Evolutionary conservation across 345 rosid genomes (phyloP), one percentile per base, ranked within the genome.

Genomic region (Euclidium syriacum): DNA sequence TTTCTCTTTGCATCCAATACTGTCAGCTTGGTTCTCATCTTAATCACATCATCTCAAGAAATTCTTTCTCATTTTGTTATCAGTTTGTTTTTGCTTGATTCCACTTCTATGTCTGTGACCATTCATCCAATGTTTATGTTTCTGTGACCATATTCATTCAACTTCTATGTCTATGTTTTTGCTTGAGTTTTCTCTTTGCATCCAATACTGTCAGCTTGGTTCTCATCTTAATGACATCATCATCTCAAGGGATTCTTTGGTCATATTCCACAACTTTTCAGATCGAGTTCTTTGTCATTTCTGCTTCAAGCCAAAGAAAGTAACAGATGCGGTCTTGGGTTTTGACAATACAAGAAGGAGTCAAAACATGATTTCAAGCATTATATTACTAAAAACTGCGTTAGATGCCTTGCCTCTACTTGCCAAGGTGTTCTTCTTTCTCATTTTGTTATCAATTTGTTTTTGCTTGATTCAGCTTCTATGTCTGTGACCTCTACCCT

Each of bases 221-320:
- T 56, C 14, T 24, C 56, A 32, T 36, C 47, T 26, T 67, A 9
- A 30, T 66, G 18, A 46, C n/a, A n/a, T n/a, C 44, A 65, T 62
- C 29, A 22, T 61, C 39, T 62, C 34, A 69, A 43, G 35, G 55
- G 42, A 29, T 66, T 15, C 33, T 26, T n/a, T 60, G 27, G 47
- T 52, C 62, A 36, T 74, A 7, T 14, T 15, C 55, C 56, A 68
- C 64, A 59, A 59, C 62, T 36, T 51, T 64, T 56, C 87, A 92
- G 98, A 92, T 77, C 80, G 95, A 61, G 91, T 92, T 29, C 97
- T 89, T 53, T 92, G 98, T 78, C 90, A 92, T 73, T 92, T 92
- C 85, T 92, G 98, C 89, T 92, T 85, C 78, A 92, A 87, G 88
- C 85, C 82, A 35, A 89, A 80, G 78, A 92, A 80, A 78, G 85